Evolutionary conservation across 192 early-diverging fungal species (phyloP).

Genomic region (Polychytrium aggregatum): DNA sequence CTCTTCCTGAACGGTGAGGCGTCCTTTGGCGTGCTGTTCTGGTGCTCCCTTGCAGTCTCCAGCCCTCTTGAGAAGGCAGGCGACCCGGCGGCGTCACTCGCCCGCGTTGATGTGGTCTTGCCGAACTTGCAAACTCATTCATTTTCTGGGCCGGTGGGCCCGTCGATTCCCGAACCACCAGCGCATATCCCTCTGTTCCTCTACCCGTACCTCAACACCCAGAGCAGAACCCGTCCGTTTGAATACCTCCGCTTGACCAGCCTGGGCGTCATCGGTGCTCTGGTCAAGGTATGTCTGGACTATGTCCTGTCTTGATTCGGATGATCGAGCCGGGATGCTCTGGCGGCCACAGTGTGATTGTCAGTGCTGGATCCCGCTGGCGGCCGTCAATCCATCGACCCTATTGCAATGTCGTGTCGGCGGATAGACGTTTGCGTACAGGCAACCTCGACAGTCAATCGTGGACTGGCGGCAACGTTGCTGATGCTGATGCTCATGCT

Average conservation of each 20-base stretch:
- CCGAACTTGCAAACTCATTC: neutral
- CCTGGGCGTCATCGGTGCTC: constrained; percentile 89
- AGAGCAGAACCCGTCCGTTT: constrained; percentile 87
- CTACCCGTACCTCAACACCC: constrained; percentile 97
- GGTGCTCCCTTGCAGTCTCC: constrained; percentile 2
- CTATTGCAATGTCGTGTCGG: no score
- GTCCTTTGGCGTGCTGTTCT: constrained; percentile 1
- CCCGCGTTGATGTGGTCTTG: neutral
- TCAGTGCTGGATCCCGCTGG: no score
- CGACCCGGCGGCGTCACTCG: neutral
- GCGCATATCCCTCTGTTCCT: constrained; percentile 93
- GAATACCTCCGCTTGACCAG: constrained; percentile 92
- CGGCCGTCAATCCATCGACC: no score
- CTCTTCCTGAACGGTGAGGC: constrained; percentile 65
- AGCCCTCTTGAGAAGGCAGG: neutral
- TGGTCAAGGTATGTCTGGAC: constrained; percentile 66
- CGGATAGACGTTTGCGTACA: no score
- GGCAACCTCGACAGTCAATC: no score
- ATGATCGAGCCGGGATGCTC: no score
- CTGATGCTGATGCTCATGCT: neutral
- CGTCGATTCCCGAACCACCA: constrained; percentile 6
- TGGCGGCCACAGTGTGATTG: no score
- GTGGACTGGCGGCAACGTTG: neutral
- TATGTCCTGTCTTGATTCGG: no score
- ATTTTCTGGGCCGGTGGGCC: neutral